Base-by-base conservation (phyloP, 768 basidiomycete species). In the Lactarius deliciosus region DNA sequence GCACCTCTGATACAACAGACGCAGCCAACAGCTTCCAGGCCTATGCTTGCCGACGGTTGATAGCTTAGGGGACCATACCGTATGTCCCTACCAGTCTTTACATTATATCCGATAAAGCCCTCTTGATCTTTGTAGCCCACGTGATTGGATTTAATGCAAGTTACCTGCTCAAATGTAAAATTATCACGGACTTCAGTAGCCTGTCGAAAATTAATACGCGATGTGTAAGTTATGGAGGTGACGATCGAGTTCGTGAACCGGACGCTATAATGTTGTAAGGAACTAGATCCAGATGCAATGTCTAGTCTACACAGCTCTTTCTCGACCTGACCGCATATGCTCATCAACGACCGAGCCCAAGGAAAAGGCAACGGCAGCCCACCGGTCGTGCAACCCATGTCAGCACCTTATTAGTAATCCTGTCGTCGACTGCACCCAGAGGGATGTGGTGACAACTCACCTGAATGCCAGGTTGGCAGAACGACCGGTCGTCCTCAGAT, bases 301-400 rank as follows among this genome's bases (percentile, higher is more conserved):
- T 30, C 30, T 5, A 30, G 34, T 34, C 10, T 9, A 34, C 8
- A 34, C 34, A 10, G 34, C 34, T 30, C 30, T 30, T 30, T 30
- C 30, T 30, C 2, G 30, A 30, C 30, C 30, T 30, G 30, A 30
- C 30, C 30, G 0, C 30, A 34, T 34, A 3, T 8, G 9, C 34
- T 5, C 30, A 2, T 30, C 30, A 30, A 30, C 5, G 30, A 34
- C 34, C 34, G 34, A 34, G 2, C 32, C 4, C 43, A 64, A 57
- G n/a, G 64, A 43, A 36, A 63, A 63, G 30, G 20, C 41, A 57
- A 22, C 47, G 60, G 2, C 76, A 74, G 34, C 28, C 77, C 77
- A 25, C 77, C 77, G 0, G 77, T 77, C 10, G 73, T 77, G 16
- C 68, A 73, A 75, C 9, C 34, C 34, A 34, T 30, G 30, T 30